A percentile compares a stretch with the other conserved stretches of the same genome.
Conservation (phyloP, 495 filamentous ascomycete species). For the Bacidia rubella region DNA sequence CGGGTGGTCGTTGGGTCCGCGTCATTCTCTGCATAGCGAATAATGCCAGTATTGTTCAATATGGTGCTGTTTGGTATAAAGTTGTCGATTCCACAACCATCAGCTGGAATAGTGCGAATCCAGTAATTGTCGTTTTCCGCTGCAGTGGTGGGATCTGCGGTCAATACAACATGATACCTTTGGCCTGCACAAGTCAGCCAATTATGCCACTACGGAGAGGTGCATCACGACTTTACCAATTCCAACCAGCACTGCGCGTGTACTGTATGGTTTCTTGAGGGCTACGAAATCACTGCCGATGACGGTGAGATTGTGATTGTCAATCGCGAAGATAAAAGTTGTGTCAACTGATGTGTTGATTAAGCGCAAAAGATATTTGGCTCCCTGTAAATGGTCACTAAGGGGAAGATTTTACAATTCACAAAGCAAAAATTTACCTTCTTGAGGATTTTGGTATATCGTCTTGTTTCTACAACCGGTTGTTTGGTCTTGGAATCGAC, state of each 20-base stretch:
- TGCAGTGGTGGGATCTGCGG: conserved; percentile 34
- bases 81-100: conserved; percentile 27
- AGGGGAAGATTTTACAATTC: too few relatives aligned
- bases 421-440: too few relatives aligned
- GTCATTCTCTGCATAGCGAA: conserved; percentile 34
- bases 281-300: conserved; percentile 37
- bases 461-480: not conserved
- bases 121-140: conserved; percentile 40
- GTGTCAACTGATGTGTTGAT: conserved; percentile 37
- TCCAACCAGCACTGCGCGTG: conserved; percentile 35
- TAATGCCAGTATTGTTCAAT: conserved; percentile 40
- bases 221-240: conserved; percentile 34
- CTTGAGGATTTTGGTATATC: not conserved
- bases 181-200: conserved; percentile 31
- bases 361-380: conserved; percentile 35
- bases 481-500: not conserved
- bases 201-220: not conserved
- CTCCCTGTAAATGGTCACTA: too few relatives aligned
- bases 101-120: conserved; percentile 45
- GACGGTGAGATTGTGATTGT: conserved; percentile 33
- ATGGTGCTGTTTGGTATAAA: conserved; percentile 28
- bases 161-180: conserved; percentile 56
- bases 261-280: conserved; percentile 28
- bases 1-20: conserved; percentile 25
- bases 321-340: conserved; percentile 36